Conservation (phyloP, 2,329 filamentous ascomycete species). For the Talaromyces piceae region DNA sequence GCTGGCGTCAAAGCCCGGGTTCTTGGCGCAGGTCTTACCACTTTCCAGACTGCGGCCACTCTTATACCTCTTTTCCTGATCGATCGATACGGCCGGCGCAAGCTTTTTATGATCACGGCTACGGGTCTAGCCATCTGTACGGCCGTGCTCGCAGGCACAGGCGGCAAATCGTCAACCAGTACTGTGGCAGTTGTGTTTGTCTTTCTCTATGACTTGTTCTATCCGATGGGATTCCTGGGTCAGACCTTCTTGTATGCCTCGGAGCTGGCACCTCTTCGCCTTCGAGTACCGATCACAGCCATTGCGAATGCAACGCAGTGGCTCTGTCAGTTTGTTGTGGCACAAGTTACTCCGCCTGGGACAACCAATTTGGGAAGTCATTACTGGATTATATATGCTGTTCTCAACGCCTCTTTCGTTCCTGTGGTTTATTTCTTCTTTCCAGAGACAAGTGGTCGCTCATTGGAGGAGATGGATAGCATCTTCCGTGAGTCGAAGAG, state of each 20-base stretch:
- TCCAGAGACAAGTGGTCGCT: constrained; percentile 25
- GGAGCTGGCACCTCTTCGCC: constrained; percentile 36
- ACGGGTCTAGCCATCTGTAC: constrained; percentile 24
- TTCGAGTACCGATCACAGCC: constrained; percentile 31
- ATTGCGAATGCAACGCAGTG: constrained; percentile 32
- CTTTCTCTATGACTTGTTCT: constrained; percentile 32
- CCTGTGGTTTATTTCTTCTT: constrained; percentile 21
- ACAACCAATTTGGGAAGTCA: constrained; percentile 23
- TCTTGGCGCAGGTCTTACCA: constrained; percentile 54
- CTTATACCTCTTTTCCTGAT: constrained; percentile 54
- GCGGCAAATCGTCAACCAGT: constrained; percentile 16
- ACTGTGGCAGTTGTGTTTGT: constrained; percentile 38
- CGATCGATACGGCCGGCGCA: constrained; percentile 52
- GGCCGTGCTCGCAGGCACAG: constrained; percentile 18
- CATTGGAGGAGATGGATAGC: constrained; percentile 25
- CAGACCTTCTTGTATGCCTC: constrained; percentile 53
- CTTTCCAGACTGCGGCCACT: constrained; percentile 54
- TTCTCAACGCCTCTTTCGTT: constrained; percentile 17
- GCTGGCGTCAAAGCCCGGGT: constrained; percentile 18
- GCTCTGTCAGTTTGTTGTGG: constrained; percentile 29
- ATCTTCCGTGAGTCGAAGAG: constrained; percentile 18
- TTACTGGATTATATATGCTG: constrained; percentile 18
- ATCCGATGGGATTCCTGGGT: constrained; percentile 52
- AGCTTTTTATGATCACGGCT: constrained; percentile 25
- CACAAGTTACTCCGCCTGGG: constrained; percentile 21